These are phyloP conservation scores for Apiospora kogelbergensis DNA, from an alignment of 2,329 filamentous ascomycete species.

Conservation along the genomic window DNA sequence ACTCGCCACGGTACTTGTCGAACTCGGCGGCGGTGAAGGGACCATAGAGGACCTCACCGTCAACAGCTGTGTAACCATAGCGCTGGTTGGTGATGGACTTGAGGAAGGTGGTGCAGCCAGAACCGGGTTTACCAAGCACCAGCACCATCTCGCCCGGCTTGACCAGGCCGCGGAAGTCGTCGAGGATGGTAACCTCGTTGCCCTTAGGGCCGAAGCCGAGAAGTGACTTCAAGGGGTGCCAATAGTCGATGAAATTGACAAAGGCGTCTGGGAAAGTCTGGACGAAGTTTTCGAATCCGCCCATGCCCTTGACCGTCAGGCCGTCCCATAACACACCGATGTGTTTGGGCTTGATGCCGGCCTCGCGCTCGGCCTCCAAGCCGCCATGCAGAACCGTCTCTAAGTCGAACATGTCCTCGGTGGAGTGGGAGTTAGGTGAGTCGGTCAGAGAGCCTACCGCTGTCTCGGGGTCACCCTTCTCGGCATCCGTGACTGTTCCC, in stretches of 20 bases:
- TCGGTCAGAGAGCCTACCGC: constrained; percentile 31
- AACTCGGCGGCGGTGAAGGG: constrained; percentile 72
- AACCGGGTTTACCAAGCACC: constrained; percentile 76
- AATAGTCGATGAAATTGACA: constrained; percentile 73
- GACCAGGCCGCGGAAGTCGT: constrained; percentile 68
- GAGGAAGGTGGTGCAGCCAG: constrained; percentile 69
- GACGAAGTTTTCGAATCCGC: constrained; percentile 71
- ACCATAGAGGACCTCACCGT: constrained; percentile 75
- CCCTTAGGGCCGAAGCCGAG: constrained; percentile 68
- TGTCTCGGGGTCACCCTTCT: constrained; percentile 45
- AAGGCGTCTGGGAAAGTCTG: constrained; percentile 77
- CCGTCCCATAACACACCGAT: constrained; percentile 79
- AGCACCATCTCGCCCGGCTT: constrained; percentile 87
- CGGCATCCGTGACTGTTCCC: constrained; percentile 44
- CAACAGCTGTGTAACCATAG: constrained; percentile 52
- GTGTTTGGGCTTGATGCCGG: constrained; percentile 78
- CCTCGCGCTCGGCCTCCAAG: constrained; percentile 68
- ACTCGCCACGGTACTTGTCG: constrained; percentile 74
- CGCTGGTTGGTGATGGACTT: constrained; percentile 68
- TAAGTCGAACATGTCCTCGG: constrained; percentile 68
- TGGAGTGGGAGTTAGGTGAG: constrained; percentile 43
- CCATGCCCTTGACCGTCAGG: constrained; percentile 73
- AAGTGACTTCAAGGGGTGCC: constrained; percentile 62
- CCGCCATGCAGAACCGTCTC: constrained; percentile 72
- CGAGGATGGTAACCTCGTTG: constrained; percentile 70